Evolutionary conservation across 2,329 filamentous ascomycete genomes (phyloP), one percentile per base, ranked within the genome.

Genomic region (Graphiopsis chlorocephala): DNA sequence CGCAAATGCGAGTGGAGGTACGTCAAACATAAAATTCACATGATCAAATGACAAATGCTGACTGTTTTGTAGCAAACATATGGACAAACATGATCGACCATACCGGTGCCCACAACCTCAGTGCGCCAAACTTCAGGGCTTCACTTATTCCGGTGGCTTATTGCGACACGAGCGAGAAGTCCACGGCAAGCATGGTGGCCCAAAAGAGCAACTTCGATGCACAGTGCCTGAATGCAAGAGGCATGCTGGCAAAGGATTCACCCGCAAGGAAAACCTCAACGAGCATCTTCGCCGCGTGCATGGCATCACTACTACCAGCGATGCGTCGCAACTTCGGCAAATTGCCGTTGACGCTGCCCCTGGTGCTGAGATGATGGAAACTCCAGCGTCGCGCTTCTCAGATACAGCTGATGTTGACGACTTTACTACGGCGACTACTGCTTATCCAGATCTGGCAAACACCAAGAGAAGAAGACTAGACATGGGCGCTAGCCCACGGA

Each of bases 51-150:
- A 45, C 14, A 25, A n/a, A 12, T 29, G 7, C 69, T 73, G 64
- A 74, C 68, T 55, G 10, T 53, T 64, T 66, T 61, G 66, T 69
- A 96, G 92, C 75, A 97, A 98, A 80, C 94, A 98, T 76, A 97
- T 97, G 93, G 94, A 98, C 80, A 97, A 97, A 77, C 94, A 98
- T 76, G 93, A 97, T 71, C 86, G 94, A 14, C 94, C 94, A 1
- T 98, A 97, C 75, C 91, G 93, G 72, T 98, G 94, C 77, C 84
- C 82, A 25, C 88, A 90, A 50, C 84, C 86, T n/a, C 90, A 90
- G 42, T 97, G 94, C 78, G 92, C 94, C 73, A 97, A 97, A 73
- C 85, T 97, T 0, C 91, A 91, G 61, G 94, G 94, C 1, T 98
- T 98, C 77, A 98, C 94, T 0, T 98, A 98, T 76, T 94, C 91